Evolutionary conservation across 345 rosid species (phyloP).

Genomic region (Lumnitzera littorea): DNA sequence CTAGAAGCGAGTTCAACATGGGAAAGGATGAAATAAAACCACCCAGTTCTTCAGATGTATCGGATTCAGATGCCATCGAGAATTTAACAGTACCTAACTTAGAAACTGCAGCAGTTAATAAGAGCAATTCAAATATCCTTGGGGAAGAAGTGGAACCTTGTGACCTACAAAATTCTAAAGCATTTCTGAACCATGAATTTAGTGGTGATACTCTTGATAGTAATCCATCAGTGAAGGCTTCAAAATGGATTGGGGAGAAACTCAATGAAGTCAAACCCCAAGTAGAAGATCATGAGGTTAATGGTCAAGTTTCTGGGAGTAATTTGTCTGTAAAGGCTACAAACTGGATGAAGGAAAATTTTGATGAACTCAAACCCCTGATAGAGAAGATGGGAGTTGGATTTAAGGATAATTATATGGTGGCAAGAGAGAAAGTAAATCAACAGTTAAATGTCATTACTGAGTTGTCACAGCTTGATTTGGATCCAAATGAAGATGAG

Average conservation of each 20-base stretch:
- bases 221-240: too few species aligned
- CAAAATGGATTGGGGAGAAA: too few species aligned
- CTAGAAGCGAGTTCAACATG: slow-evolving; percentile 15
- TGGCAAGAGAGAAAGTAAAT: slow-evolving; percentile 53
- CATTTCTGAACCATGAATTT: slow-evolving; percentile 9
- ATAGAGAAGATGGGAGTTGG: slow-evolving; percentile 61
- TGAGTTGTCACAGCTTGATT: slow-evolving; percentile 37
- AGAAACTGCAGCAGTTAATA: too few species aligned
- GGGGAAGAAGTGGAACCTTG: slow-evolving; percentile 14
- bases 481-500: slow-evolving; percentile 43
- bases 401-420: slow-evolving; percentile 60
- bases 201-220: background rate
- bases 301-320: slow-evolving; percentile 17
- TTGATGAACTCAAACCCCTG: slow-evolving; percentile 62
- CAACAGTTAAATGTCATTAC: slow-evolving; percentile 19
- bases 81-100: too few species aligned
- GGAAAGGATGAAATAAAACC: slow-evolving; percentile 8
- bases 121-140: slow-evolving; percentile 7
- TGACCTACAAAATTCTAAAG: slow-evolving; percentile 15
- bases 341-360: slow-evolving; percentile 64
- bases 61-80: too few species aligned
- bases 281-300: background rate
- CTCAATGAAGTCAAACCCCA: background rate
- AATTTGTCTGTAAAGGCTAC: slow-evolving; percentile 22
- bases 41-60: too few species aligned